Evolutionary conservation across 805 yeast species (phyloP).

Genomic region (Ogataea polymorpha): DNA sequence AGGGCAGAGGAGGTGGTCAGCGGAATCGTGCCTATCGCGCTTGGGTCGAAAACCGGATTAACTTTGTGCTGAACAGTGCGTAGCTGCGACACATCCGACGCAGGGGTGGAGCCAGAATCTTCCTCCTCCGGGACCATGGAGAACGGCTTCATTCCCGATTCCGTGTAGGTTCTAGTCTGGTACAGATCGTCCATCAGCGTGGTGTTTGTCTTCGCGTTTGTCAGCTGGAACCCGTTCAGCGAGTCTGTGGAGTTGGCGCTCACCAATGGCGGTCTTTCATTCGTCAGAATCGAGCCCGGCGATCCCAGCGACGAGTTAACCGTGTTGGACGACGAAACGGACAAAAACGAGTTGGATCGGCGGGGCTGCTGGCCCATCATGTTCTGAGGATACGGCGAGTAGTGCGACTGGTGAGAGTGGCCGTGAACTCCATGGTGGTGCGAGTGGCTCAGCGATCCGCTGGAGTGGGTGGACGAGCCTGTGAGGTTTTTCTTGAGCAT

Average conservation of each 20-base stretch:
- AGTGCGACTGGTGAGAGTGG: conserved; percentile 25
- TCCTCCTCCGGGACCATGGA: conserved; percentile 2
- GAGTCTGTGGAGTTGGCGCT: conserved; percentile 25
- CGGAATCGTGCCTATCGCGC: conserved; percentile 7
- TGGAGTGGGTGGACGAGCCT: conserved; percentile 30
- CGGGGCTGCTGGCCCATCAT: conserved; percentile 13
- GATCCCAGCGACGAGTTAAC: conserved; percentile 25
- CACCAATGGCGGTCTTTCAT: conserved; percentile 27
- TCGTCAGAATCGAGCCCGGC: conserved; percentile 17
- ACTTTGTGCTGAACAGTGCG: not conserved
- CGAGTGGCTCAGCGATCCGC: conserved; percentile 16
- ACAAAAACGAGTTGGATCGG: conserved; percentile 24
- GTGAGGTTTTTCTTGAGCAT: conserved; percentile 23
- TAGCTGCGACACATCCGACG: conserved; percentile 5
- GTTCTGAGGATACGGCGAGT: conserved; percentile 27
- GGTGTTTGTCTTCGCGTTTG: conserved; percentile 33
- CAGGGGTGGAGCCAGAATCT: conserved; percentile 8
- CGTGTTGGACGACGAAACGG: conserved; percentile 26
- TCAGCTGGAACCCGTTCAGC: conserved; percentile 24
- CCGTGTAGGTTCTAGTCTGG: conserved; percentile 32
- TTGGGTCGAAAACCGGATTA: conserved; percentile 1
- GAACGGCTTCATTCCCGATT: conserved; percentile 1
- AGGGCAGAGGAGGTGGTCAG: conserved; percentile 1
- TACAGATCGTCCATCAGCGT: conserved; percentile 34
- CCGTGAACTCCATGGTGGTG: conserved; percentile 24